phyloP scores from a whole-genome alignment of 2,329 filamentous ascomycete species.

The Fusarium brevicatenulatum region DNA sequence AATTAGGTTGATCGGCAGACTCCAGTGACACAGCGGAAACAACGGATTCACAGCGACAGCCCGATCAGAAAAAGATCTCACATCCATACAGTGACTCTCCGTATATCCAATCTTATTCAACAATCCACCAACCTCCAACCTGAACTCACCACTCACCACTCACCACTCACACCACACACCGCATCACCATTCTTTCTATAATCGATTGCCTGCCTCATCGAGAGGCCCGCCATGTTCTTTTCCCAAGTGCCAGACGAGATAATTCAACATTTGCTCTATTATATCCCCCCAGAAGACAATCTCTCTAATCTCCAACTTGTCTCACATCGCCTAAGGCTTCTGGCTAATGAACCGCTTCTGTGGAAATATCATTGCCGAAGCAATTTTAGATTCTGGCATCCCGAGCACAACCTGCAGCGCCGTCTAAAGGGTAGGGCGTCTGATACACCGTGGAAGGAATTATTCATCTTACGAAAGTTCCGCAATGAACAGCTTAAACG shows the following conservation, averaged over 20 bases:
- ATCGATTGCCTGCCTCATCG: conserved; percentile 15
- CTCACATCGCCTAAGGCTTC: conserved; percentile 70
- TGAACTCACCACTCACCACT: conserved; percentile 2
- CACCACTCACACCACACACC: neutral
- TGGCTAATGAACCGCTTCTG: conserved; percentile 77
- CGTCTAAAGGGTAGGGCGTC: conserved; percentile 65
- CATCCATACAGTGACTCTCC: neutral
- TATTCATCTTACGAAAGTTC: conserved; percentile 68
- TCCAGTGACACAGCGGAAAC: conserved; percentile 1
- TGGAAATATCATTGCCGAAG: conserved; percentile 81
- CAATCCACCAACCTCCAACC: conserved; percentile 1
- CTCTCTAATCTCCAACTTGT: conserved; percentile 61
- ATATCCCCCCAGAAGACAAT: conserved; percentile 66
- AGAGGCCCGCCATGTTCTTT: conserved; percentile 50
- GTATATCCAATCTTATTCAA: conserved; percentile 2
- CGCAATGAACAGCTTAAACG: conserved; percentile 62
- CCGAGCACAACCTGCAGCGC: conserved; percentile 66
- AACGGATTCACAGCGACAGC: conserved; percentile 10
- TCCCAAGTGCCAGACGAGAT: conserved; percentile 81
- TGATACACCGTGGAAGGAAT: conserved; percentile 76
- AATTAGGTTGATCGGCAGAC: conserved; percentile 31
- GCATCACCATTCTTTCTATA: conserved; percentile 12
- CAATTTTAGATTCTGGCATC: conserved; percentile 80
- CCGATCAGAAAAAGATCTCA: neutral
- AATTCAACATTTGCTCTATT: conserved; percentile 79